These are phyloP conservation scores for Jatropha multifida DNA, from an alignment of 441 rosid species.

Conservation along the genomic window DNA sequence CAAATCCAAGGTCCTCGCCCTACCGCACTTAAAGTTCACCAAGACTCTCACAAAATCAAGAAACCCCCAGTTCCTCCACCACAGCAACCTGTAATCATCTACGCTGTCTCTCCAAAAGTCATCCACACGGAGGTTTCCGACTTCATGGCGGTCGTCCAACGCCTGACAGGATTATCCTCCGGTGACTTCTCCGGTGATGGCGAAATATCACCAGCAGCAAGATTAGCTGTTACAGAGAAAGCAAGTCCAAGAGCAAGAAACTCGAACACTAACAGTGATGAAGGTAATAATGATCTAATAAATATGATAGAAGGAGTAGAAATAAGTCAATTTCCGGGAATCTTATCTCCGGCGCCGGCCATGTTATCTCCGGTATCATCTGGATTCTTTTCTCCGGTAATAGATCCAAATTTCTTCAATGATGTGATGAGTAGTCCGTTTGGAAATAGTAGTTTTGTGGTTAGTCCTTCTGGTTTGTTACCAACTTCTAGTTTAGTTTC, in stretches of 20 bases:
- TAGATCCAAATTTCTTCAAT: conserved; percentile 30
- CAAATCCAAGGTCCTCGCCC: conserved; percentile 81
- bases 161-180: conserved; percentile 71
- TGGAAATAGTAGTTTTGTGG: conserved; percentile 23
- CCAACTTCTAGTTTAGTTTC: conserved; percentile 31
- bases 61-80: conserved; percentile 55
- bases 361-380: conserved; percentile 46
- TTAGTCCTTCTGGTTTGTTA: conserved; percentile 48
- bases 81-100: conserved; percentile 67
- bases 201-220: conserved; percentile 73
- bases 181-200: conserved; percentile 43
- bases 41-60: conserved; percentile 63
- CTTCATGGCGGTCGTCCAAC: conserved; percentile 78
- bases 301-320: conserved; percentile 32
- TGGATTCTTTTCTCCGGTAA: conserved; percentile 44
- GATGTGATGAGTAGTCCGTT: conserved; percentile 37
- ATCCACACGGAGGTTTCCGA: conserved; percentile 62
- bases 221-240: conserved; percentile 71
- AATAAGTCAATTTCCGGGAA: conserved; percentile 53
- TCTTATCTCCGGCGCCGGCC: conserved; percentile 68
- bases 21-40: conserved; percentile 54
- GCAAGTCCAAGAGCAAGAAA: conserved; percentile 42
- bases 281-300: conserved; percentile 9
- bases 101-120: conserved; percentile 66
- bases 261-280: not conserved